Base-by-base conservation (phyloP, 1,284 basidiomycete species). In the Mycena citricolor region DNA sequence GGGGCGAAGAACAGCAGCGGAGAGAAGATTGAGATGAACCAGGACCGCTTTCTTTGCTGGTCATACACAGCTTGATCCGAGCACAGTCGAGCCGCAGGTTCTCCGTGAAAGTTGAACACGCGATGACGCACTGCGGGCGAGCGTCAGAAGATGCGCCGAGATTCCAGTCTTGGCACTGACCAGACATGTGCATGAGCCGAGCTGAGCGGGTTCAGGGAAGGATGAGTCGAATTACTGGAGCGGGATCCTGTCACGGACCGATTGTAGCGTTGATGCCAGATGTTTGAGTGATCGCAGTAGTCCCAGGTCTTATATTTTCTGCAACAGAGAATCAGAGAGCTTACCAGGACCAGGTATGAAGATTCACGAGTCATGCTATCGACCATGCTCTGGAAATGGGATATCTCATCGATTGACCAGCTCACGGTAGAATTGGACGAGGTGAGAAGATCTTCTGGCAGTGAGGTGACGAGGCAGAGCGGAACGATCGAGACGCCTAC, bases 391-490 rank as follows among this genome's bases (percentile, higher is more conserved):
- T 70, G 55, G 44, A 70, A 61, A 28, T 61, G 59, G 28, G 67
- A 47, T 2, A 72, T 54, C 16, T 72, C 68, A 4, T 65, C 64
- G 0, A 61, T 25, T 21, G 54, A 62, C 37, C 68, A 74, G 0
- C 68, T 61, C 0, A 69, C 60, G 1, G 73, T 75, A 0, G 74
- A 71, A 5, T 63, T 66, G n/a, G 60, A 44, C 1, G 76, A 77
- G 1, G 71, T 72, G 35, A 69, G 59, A 11, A 57, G 51, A 53
- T 71, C 69, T 71, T 34, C 1, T 22, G 43, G 26, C 25, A 13
- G n/a, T n/a, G n/a, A n/a, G n/a, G n/a, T n/a, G n/a, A n/a, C n/a
- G n/a, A n/a, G n/a, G n/a, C n/a, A n/a, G n/a, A n/a, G n/a, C n/a
- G n/a, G n/a, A n/a, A n/a, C n/a, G 23, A 28, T n/a, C 14, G 33